These are phyloP conservation scores for Tetrahymena thermophila DNA, from an alignment of 73 alveolate genomes.

Conservation along the genomic window DNA sequence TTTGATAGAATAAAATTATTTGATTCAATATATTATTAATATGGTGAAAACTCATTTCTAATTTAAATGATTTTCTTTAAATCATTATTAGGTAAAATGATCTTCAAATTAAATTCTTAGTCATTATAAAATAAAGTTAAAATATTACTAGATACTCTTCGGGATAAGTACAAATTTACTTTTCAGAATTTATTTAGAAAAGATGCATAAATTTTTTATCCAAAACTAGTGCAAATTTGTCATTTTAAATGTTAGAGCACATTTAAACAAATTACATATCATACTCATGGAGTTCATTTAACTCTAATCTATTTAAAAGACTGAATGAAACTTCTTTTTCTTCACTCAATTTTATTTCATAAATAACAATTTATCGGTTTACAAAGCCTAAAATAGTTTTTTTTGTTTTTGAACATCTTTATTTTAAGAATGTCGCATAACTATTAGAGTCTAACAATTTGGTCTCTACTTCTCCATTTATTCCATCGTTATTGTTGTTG, in stretches of 20 bases:
- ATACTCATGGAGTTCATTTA: neutral
- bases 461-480: neutral
- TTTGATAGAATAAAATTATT: too few species aligned
- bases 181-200: neutral
- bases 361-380: neutral
- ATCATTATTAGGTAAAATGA: too few species aligned
- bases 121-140: neutral
- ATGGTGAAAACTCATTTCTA: too few species aligned
- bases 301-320: neutral
- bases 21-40: too few species aligned
- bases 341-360: neutral
- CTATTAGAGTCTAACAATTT: neutral
- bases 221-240: neutral
- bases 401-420: neutral
- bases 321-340: neutral
- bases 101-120: too few species aligned
- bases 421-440: neutral
- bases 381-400: neutral
- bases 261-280: neutral
- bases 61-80: too few species aligned
- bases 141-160: neutral
- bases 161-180: neutral
- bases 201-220: neutral
- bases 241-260: neutral
- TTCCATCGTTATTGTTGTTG: neutral